These are phyloP conservation scores for Elongisporangium anandrum DNA, from an alignment of 352 stramenopile genomes.

Conservation along the genomic window DNA sequence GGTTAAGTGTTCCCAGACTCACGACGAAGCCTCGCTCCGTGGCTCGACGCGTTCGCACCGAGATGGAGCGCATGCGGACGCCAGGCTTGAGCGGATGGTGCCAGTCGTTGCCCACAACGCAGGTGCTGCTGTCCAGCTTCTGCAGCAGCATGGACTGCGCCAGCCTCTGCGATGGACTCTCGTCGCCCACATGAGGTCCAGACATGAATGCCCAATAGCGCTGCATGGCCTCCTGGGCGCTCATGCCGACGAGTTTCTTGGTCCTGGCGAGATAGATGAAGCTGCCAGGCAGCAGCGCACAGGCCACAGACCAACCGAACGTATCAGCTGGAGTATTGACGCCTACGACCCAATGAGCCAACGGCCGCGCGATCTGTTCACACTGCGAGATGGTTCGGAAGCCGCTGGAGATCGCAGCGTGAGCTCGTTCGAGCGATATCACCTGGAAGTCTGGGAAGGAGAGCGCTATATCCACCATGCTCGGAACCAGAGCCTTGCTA, in stretches of 20 bases:
- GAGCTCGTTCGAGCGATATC: background rate
- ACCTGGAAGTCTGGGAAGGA: background rate
- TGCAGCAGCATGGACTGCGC: background rate
- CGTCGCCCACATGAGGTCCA: background rate
- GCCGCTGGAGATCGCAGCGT: background rate
- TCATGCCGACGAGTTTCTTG: background rate
- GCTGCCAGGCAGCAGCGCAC: background rate
- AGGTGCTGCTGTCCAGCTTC: background rate
- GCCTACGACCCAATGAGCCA: background rate
- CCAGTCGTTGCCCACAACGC: background rate
- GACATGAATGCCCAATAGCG: background rate
- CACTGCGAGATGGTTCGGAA: background rate
- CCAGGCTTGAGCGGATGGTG: background rate
- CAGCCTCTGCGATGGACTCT: background rate
- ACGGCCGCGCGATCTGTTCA: background rate
- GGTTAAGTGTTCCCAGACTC: background rate
- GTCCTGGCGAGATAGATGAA: background rate
- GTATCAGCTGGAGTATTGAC: background rate
- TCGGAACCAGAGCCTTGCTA: background rate
- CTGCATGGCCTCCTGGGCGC: background rate
- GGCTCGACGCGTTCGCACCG: background rate
- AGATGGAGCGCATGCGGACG: background rate
- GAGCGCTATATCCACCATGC: background rate
- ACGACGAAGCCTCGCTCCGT: background rate
- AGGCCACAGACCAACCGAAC: background rate